These are phyloP conservation scores for Malbranchea zuffiana DNA, from an alignment of 2,329 filamentous ascomycete genomes.

Conservation along the genomic window DNA sequence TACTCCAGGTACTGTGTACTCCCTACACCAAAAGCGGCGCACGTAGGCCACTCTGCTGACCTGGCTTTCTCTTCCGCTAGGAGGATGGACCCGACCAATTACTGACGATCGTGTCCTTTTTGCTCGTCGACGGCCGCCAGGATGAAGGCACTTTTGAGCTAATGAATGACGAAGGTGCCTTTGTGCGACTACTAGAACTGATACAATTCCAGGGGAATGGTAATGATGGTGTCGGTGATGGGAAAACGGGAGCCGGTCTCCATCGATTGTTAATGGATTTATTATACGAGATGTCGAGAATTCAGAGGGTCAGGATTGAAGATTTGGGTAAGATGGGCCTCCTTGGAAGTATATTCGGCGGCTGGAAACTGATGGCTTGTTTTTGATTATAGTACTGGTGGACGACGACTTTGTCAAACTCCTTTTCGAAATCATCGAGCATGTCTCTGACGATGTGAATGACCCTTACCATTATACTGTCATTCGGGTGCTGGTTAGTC, in stretches of 20 bases:
- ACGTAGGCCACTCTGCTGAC: too few relatives aligned
- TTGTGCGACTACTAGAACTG: constrained; percentile 71
- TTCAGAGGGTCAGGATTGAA: constrained; percentile 65
- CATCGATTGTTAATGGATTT: constrained; percentile 77
- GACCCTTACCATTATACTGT: constrained; percentile 95
- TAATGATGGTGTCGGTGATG: constrained; percentile 21
- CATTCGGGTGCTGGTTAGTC: constrained; percentile 74
- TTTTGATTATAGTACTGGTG: constrained; percentile 22
- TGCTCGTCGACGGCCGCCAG: constrained; percentile 74
- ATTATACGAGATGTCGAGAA: constrained; percentile 91
- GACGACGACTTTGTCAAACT: constrained; percentile 72
- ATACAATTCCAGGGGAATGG: constrained; percentile 54
- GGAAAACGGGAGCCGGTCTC: constrained; percentile 53
- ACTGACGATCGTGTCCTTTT: constrained; percentile 69
- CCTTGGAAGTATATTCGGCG: background rate
- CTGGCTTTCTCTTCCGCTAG: constrained; percentile 34
- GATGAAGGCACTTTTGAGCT: constrained; percentile 70
- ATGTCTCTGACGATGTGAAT: constrained; percentile 71
- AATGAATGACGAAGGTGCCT: constrained; percentile 80
- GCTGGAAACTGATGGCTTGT: background rate
- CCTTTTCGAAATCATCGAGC: constrained; percentile 79
- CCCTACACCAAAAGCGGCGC: constrained; percentile 1
- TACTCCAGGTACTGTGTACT: constrained; percentile 50
- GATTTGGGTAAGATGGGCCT: constrained; percentile 55
- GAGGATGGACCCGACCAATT: constrained; percentile 76